phyloP scores from a whole-genome alignment of 805 yeast genomes.

The Barnettozyma californica region DNA sequence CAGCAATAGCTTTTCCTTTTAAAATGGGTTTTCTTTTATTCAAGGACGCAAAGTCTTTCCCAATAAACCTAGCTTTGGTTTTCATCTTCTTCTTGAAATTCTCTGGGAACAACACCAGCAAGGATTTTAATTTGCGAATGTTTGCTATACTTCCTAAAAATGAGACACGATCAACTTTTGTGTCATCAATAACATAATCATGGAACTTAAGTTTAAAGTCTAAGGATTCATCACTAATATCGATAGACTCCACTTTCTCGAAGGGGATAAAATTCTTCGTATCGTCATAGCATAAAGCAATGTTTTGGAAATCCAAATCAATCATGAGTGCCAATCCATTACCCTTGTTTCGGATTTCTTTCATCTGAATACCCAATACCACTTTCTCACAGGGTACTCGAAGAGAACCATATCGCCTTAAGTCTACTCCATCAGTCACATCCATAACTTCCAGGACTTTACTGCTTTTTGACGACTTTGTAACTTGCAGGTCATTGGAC shows the following conservation, averaged over 20 bases:
- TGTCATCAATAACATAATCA: neutral
- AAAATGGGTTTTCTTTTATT: neutral
- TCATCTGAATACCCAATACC: neutral
- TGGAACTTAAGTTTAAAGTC: neutral
- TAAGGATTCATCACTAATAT: neutral
- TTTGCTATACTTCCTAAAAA: neutral
- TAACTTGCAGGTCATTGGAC: conserved; percentile 5
- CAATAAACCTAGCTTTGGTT: neutral
- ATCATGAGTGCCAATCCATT: neutral
- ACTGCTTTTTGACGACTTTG: neutral
- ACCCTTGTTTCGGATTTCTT: neutral
- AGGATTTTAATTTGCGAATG: neutral
- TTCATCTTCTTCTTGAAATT: neutral
- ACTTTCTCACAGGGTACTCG: conserved; percentile 1
- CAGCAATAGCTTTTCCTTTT: neutral
- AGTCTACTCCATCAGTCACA: neutral
- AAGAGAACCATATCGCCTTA: neutral
- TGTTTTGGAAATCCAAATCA: neutral
- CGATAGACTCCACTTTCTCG: neutral
- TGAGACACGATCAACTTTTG: neutral
- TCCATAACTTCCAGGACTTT: neutral
- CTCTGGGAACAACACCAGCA: neutral
- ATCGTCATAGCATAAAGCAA: neutral
- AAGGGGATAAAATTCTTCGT: neutral
- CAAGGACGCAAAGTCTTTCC: neutral